Evolutionary conservation across 2,329 filamentous ascomycete genomes (phyloP).

Genomic region (Phyllosticta citriasiana): DNA sequence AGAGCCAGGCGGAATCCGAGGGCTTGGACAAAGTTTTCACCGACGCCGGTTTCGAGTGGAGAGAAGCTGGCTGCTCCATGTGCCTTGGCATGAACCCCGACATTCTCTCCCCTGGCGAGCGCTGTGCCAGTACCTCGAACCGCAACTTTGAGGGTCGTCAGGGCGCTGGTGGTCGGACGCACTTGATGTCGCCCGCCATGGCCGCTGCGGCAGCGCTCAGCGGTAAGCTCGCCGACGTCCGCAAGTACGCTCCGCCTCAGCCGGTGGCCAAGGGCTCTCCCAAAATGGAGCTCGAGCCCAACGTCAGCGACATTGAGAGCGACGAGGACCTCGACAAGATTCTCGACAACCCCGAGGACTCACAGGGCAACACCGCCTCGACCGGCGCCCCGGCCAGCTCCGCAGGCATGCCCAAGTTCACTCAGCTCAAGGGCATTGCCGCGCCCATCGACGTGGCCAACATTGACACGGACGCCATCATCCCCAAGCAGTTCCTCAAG

Average conservation of each 20-base stretch:
- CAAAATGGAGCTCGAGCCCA: slow-evolving; percentile 48
- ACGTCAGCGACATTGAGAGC: slow-evolving; percentile 47
- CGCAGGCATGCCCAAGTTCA: slow-evolving; percentile 73
- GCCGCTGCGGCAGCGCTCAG: slow-evolving; percentile 82
- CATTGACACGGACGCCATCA: slow-evolving; percentile 98
- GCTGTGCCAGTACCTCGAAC: slow-evolving; percentile 92
- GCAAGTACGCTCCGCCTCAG: slow-evolving; percentile 55
- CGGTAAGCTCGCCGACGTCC: slow-evolving; percentile 85
- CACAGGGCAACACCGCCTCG: slow-evolving; percentile 55
- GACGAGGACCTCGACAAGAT: slow-evolving; percentile 56
- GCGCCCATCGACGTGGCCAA: slow-evolving; percentile 82
- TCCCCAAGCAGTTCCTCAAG: slow-evolving; percentile 98
- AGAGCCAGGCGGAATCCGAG: slow-evolving; percentile 81
- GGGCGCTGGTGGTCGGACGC: slow-evolving; percentile 81
- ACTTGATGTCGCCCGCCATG: slow-evolving; percentile 96
- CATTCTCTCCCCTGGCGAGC: slow-evolving; percentile 82
- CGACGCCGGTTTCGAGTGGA: slow-evolving; percentile 93
- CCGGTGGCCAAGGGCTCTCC: slow-evolving; percentile 41
- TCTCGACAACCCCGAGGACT: slow-evolving; percentile 52
- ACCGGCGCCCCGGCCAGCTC: slow-evolving; percentile 36
- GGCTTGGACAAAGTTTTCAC: slow-evolving; percentile 87
- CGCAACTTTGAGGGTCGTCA: slow-evolving; percentile 97
- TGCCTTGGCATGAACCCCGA: slow-evolving; percentile 99
- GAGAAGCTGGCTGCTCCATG: slow-evolving; percentile 98
- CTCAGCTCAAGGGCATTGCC: slow-evolving; percentile 71